Conservation (phyloP, 2,329 filamentous ascomycete genomes). For the Thermoascus crustaceus region DNA sequence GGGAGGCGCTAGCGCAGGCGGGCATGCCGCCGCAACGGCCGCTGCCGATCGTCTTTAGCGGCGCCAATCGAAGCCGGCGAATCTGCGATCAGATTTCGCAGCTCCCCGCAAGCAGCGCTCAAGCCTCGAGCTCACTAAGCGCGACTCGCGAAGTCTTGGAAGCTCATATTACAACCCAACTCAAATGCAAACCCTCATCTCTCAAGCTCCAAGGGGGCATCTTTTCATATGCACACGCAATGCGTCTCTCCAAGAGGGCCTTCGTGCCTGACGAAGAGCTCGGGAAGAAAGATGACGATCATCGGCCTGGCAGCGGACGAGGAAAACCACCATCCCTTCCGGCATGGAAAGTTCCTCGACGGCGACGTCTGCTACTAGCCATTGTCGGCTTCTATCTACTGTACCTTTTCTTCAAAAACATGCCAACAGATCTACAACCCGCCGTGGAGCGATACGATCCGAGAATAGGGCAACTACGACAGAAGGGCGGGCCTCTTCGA, state of each 20-base stretch:
- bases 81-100: no score
- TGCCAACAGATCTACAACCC: constrained; percentile 45
- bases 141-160: not conserved
- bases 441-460: constrained; percentile 24
- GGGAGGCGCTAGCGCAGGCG: no score
- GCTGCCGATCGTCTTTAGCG: constrained; percentile 1
- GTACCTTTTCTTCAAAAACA: constrained; percentile 58
- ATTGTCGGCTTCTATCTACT: constrained; percentile 44
- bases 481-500: constrained; percentile 6
- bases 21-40: not conserved
- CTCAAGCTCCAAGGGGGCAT: constrained; percentile 17
- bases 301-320: constrained; percentile 31
- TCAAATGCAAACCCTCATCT: constrained; percentile 7
- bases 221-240: constrained; percentile 17
- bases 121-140: not conserved
- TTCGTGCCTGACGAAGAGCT: constrained; percentile 53
- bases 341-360: constrained; percentile 27
- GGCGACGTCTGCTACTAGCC: constrained; percentile 45
- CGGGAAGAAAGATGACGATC: constrained; percentile 58
- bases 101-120: constrained; percentile 7
- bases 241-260: constrained; percentile 34
- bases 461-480: constrained; percentile 11
- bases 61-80: no score
- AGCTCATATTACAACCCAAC: constrained; percentile 1
- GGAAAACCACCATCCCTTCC: constrained; percentile 24